These are phyloP conservation scores for Capronia epimyces DNA, from an alignment of 2,329 filamentous ascomycete species.

Conservation along the genomic window DNA sequence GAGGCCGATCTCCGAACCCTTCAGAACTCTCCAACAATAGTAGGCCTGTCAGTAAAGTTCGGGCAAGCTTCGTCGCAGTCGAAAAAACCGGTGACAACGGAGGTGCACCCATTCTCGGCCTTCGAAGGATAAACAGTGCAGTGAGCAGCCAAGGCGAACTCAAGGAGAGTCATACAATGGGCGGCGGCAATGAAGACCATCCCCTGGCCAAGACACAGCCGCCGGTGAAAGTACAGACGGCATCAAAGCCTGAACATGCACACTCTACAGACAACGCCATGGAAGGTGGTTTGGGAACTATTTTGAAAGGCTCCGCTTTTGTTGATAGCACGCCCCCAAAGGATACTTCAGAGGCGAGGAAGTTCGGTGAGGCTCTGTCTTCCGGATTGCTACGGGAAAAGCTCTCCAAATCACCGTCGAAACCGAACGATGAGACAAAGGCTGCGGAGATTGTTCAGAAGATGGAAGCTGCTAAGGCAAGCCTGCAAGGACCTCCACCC, in stretches of 20 bases:
- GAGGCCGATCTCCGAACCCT: slow-evolving; percentile 61
- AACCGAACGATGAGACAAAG: slow-evolving; percentile 15
- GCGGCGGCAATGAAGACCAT: slow-evolving; percentile 6
- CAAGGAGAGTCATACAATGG: slow-evolving; percentile 25
- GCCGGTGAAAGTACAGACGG: slow-evolving; percentile 20
- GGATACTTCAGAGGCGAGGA: slow-evolving; percentile 9
- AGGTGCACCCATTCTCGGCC: slow-evolving; percentile 35
- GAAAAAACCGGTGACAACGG: slow-evolving; percentile 47
- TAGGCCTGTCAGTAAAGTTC: slow-evolving; percentile 66
- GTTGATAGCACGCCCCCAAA: slow-evolving; percentile 22
- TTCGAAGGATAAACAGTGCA: slow-evolving; percentile 38
- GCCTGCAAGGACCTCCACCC: slow-evolving; percentile 15
- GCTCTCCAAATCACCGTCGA: slow-evolving; percentile 9
- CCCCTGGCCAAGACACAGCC: slow-evolving; percentile 34
- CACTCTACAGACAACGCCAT: background rate
- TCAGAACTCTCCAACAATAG: slow-evolving; percentile 42
- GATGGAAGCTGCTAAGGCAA: slow-evolving; percentile 12
- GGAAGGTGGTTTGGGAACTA: slow-evolving; percentile 27
- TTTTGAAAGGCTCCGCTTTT: slow-evolving; percentile 33
- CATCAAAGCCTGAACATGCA: background rate
- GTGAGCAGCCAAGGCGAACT: slow-evolving; percentile 29
- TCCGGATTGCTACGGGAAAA: slow-evolving; percentile 13
- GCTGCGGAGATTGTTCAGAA: slow-evolving; percentile 18
- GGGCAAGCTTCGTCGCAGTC: slow-evolving; percentile 68
- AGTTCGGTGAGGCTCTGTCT: slow-evolving; percentile 11